Conservation (phyloP, 495 filamentous ascomycete genomes). For the Aspergillus leporis region DNA sequence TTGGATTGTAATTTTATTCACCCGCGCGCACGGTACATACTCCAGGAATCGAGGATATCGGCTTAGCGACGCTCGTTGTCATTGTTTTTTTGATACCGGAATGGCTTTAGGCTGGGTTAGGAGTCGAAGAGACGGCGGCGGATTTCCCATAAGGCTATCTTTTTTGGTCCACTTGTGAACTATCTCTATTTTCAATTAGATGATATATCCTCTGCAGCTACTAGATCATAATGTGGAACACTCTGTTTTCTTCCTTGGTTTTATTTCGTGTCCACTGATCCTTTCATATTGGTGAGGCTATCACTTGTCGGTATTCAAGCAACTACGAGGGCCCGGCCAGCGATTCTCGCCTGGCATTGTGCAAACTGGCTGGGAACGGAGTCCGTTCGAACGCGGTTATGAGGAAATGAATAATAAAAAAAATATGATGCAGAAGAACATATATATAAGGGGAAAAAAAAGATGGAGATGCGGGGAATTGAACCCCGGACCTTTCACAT, state of each 20-base stretch:
- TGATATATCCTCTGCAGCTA: neutral
- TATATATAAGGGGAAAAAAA: no score
- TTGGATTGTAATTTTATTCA: constrained; percentile 37
- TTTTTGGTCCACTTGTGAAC: neutral
- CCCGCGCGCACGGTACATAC: constrained; percentile 15
- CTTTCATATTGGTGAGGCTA: no score
- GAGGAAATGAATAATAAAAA: constrained; percentile 1
- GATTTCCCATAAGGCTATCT: neutral
- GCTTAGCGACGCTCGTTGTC: constrained; percentile 13
- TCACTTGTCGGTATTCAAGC: no score
- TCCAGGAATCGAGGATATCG: constrained; percentile 7
- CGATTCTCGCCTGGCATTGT: no score
- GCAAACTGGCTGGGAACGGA: no score
- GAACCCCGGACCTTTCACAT: constrained; percentile 7
- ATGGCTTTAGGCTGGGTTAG: constrained; percentile 14
- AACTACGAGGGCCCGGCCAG: no score
- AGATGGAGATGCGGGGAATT: constrained; percentile 13
- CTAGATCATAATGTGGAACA: neutral
- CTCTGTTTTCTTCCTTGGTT: neutral
- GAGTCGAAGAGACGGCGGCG: constrained; percentile 9
- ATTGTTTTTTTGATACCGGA: constrained; percentile 18
- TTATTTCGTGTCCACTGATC: no score
- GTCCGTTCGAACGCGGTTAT: no score
- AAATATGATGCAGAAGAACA: no score
- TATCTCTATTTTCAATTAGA: neutral